Base-by-base conservation (phyloP, 2,329 filamentous ascomycete genomes). In the Fusarium verrucosum region DNA sequence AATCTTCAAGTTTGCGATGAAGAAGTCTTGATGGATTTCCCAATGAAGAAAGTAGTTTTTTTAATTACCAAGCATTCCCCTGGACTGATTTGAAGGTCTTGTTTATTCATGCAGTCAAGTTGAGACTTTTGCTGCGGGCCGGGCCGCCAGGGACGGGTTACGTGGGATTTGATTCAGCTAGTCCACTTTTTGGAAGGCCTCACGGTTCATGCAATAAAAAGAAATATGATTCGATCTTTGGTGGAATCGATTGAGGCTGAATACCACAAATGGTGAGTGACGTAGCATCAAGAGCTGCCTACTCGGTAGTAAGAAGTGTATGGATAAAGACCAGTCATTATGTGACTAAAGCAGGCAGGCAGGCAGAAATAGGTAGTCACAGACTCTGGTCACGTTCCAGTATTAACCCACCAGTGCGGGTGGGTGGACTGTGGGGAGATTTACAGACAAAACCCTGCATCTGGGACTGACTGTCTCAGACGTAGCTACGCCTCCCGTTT, bases 371-470 rank as follows among this genome's bases (percentile, higher is more conserved):
- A 61, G n/a, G 33, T 36, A 61, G 58, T 61, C 47, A 61, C 25
- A 41, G 28, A 23, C 4, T 20, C n/a, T 63, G 58, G 58, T 62
- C 59, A 62, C 59, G 51, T 42, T 62, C 10, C 41, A 46, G 19
- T 19, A 28, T 22, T 11, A 63, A 58, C 58, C 59, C 41, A 52
- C 45, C 36, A 22, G 17, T 40, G 51, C 40, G 52, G 35, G 33
- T 44, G 52, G 35, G 33, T 54, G 57, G 56, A 30, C 30, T 36
- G 55, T 28, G 57, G 55, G 41, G 47, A 43, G 47, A 61, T 45
- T 38, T 43, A 23, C 35, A 33, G 57, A 37, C 41, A 33, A 56
- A 62, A 57, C 57, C 37, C 44, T 36, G 33, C 28, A 23, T 37
- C 16, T 30, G 13, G 25, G 19, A n/a, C n/a, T 16, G 16, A n/a